Percentiles rank a stretch among this genome's conserved stretches.
These are phyloP conservation scores for Porcisia hertigi DNA, from an alignment of 208 protist species.

Conservation along the genomic window DNA sequence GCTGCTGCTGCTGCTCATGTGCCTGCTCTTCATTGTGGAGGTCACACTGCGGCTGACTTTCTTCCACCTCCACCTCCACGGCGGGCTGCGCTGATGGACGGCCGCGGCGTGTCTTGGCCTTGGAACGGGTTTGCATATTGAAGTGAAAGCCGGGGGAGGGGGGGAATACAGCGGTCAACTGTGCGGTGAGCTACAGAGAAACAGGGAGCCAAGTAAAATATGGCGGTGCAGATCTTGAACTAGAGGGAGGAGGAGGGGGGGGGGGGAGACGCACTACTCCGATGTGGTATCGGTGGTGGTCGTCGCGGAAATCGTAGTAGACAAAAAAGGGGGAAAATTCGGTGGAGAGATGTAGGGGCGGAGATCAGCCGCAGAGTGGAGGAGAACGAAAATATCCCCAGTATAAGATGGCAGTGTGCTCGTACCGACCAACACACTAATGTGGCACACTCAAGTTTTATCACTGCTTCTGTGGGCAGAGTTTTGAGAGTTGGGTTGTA, in stretches of 20 bases:
- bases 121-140: slow-evolving; percentile 68
- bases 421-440: background rate
- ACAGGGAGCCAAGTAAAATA: background rate
- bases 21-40: slow-evolving; percentile 25
- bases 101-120: slow-evolving; percentile 47
- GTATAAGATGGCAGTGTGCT: background rate
- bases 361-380: background rate
- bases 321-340: background rate
- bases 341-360: too few species aligned
- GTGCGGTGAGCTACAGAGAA: background rate
- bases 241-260: background rate
- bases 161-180: background rate
- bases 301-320: background rate
- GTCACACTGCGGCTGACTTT: slow-evolving; percentile 30
- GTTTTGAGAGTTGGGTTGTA: background rate
- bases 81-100: slow-evolving; percentile 32
- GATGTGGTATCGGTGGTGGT: background rate
- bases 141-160: background rate
- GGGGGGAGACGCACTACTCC: background rate
- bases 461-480: background rate
- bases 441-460: too few species aligned
- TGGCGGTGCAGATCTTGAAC: background rate
- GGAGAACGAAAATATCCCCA: background rate
- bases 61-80: slow-evolving; percentile 48
- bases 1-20: slow-evolving; percentile 35